Evolutionary conservation across 2,329 filamentous ascomycete species (phyloP).

Genomic region (Microdochium bolleyi): DNA sequence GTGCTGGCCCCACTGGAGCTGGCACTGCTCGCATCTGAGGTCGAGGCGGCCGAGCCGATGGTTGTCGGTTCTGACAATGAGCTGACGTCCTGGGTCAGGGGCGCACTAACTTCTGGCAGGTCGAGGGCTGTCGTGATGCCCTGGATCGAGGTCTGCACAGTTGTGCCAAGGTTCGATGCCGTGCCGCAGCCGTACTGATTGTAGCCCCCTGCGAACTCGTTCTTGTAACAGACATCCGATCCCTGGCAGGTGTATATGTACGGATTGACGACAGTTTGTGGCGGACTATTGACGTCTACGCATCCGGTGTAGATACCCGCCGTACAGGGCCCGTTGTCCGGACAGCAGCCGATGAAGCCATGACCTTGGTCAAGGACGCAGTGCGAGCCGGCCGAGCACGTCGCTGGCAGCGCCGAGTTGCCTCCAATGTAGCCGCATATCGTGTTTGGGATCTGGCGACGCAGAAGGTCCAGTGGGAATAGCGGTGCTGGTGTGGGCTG

Average conservation of each 20-base stretch:
- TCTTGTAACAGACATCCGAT: slow-evolving; percentile 44
- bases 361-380: slow-evolving; percentile 44
- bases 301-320: slow-evolving; percentile 50
- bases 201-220: slow-evolving; percentile 45
- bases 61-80: slow-evolving; percentile 32
- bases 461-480: slow-evolving; percentile 24
- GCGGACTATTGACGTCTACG: slow-evolving; percentile 40
- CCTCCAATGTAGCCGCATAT: slow-evolving; percentile 51
- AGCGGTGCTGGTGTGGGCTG: slow-evolving; percentile 31
- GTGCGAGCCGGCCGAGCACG: slow-evolving; percentile 49
- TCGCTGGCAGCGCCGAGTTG: slow-evolving; percentile 42
- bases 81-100: slow-evolving; percentile 29
- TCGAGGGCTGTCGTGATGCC: slow-evolving; percentile 28
- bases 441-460: slow-evolving; percentile 39
- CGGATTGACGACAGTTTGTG: slow-evolving; percentile 43
- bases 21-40: slow-evolving; percentile 4
- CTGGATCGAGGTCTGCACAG: slow-evolving; percentile 36
- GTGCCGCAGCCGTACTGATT: slow-evolving; percentile 51
- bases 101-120: slow-evolving; percentile 29
- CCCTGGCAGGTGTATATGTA: slow-evolving; percentile 49
- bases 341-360: slow-evolving; percentile 48
- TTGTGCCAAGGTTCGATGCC: slow-evolving; percentile 37
- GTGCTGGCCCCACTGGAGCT: slow-evolving; percentile 1
- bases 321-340: slow-evolving; percentile 41
- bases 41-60: slow-evolving; percentile 20